Conservation (phyloP, 352 stramenopile species). For the Phytophthora pluvialis region DNA sequence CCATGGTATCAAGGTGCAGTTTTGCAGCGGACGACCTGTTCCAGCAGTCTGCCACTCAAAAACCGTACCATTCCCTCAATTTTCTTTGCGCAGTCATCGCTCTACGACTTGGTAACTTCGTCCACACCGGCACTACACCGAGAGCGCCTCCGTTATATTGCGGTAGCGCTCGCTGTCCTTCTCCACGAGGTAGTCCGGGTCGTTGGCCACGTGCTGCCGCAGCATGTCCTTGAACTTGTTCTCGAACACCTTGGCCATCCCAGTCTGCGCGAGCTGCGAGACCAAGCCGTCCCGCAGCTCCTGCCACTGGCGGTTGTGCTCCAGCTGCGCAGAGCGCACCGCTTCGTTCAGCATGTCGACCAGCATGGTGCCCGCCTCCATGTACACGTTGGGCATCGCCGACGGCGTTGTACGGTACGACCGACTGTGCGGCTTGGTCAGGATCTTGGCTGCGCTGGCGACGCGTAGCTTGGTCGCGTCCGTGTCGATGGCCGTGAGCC, state of each 20-base stretch:
- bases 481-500: slow-evolving; percentile 68
- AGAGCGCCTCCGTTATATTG: slow-evolving; percentile 64
- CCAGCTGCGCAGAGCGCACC: slow-evolving; percentile 62
- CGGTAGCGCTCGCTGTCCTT: slow-evolving; percentile 53
- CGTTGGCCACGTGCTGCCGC: slow-evolving; percentile 52
- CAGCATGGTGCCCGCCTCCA: slow-evolving; percentile 66
- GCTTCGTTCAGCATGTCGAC: slow-evolving; percentile 67
- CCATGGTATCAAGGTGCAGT: too few species aligned
- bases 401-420: slow-evolving; percentile 58
- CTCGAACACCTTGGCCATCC: slow-evolving; percentile 55
- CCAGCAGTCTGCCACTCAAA: not conserved
- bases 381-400: slow-evolving; percentile 67
- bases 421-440: slow-evolving; percentile 58
- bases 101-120: slow-evolving; percentile 1
- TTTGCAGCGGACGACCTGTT: not conserved
- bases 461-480: slow-evolving; percentile 57
- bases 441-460: slow-evolving; percentile 33
- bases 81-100: not conserved
- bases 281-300: slow-evolving; percentile 59
- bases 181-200: slow-evolving; percentile 60
- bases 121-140: slow-evolving; percentile 32
- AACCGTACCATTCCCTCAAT: slow-evolving; percentile 5
- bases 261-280: slow-evolving; percentile 55
- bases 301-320: slow-evolving; percentile 63
- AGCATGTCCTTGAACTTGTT: slow-evolving; percentile 71